Percentiles rank a stretch among this genome's conserved stretches.
Conservation (phyloP, 768 basidiomycete genomes). For the Termitomyces sp. region DNA sequence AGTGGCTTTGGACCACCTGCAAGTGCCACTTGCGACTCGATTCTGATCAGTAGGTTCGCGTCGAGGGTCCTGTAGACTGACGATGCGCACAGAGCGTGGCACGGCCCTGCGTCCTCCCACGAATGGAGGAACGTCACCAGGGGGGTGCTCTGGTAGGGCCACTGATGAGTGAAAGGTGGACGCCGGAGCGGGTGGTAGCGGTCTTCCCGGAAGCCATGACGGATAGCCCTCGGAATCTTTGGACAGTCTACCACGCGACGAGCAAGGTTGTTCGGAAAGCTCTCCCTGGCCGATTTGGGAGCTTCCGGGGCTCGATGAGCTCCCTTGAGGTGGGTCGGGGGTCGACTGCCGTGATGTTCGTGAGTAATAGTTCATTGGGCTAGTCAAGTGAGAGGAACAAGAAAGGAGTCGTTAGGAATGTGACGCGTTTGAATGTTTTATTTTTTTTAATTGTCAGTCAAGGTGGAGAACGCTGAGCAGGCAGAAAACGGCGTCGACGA, state of each 20-base stretch:
- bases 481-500: constrained; percentile 11
- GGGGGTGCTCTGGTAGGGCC: constrained; percentile 28
- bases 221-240: constrained; percentile 69
- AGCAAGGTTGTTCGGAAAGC: constrained; percentile 26
- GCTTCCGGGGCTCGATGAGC: constrained; percentile 20
- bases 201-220: constrained; percentile 78
- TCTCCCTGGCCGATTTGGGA: constrained; percentile 18
- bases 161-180: constrained; percentile 63
- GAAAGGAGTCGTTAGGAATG: constrained; percentile 9
- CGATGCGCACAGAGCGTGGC: constrained; percentile 77
- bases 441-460: constrained; percentile 18
- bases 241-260: constrained; percentile 27
- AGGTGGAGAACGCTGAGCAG: constrained; percentile 17
- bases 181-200: constrained; percentile 69
- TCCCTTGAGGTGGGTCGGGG: constrained; percentile 23
- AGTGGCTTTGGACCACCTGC: constrained; percentile 57
- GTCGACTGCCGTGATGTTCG: constrained; percentile 34
- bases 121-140: constrained; percentile 28
- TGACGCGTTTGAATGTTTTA: constrained; percentile 26
- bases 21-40: constrained; percentile 35
- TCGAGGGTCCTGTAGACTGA: constrained; percentile 57
- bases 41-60: constrained; percentile 50
- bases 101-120: constrained; percentile 71
- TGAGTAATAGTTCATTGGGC: constrained; percentile 24
- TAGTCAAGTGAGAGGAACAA: constrained; percentile 4